phyloP scores from a whole-genome alignment of 192 early-diverging fungal genomes.

The Funneliformis mosseae region DNA sequence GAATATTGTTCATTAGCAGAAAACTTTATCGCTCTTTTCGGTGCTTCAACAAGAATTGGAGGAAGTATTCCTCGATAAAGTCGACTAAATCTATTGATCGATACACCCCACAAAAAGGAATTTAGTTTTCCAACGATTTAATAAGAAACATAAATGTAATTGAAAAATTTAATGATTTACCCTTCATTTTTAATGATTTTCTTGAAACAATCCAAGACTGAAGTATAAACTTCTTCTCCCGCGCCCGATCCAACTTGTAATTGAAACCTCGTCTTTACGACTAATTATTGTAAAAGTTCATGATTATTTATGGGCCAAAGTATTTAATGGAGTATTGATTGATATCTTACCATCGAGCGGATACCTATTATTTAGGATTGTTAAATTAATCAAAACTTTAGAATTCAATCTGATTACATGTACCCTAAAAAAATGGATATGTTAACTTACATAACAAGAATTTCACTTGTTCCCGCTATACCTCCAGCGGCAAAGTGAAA shows the following conservation, averaged over 20 bases:
- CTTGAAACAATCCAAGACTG: slow-evolving; percentile 85
- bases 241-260: slow-evolving; percentile 88
- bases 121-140: not conserved
- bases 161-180: slow-evolving; percentile 26
- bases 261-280: slow-evolving; percentile 96
- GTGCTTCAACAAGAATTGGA: slow-evolving; percentile 96
- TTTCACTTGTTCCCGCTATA: slow-evolving; percentile 88
- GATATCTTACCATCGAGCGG: slow-evolving; percentile 20
- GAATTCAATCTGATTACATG: not conserved
- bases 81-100: slow-evolving; percentile 47
- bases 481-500: slow-evolving; percentile 79
- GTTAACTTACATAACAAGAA: slow-evolving; percentile 88
- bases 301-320: not conserved
- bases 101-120: not conserved
- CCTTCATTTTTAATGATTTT: slow-evolving; percentile 95
- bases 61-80: slow-evolving; percentile 94
- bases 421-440: slow-evolving; percentile 19
- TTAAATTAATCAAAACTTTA: not conserved
- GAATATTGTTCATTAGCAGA: slow-evolving; percentile 89
- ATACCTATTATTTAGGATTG: slow-evolving; percentile 9
- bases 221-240: slow-evolving; percentile 80
- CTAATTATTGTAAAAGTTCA: slow-evolving; percentile 18
- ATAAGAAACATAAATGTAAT: not conserved
- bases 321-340: not conserved
- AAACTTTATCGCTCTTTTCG: slow-evolving; percentile 98